A percentile compares a stretch with the other conserved stretches of the same genome.
These are phyloP conservation scores for Chrysanthemum lavandulifolium DNA, from an alignment of 129 eudicot species.

Conservation along the genomic window DNA sequence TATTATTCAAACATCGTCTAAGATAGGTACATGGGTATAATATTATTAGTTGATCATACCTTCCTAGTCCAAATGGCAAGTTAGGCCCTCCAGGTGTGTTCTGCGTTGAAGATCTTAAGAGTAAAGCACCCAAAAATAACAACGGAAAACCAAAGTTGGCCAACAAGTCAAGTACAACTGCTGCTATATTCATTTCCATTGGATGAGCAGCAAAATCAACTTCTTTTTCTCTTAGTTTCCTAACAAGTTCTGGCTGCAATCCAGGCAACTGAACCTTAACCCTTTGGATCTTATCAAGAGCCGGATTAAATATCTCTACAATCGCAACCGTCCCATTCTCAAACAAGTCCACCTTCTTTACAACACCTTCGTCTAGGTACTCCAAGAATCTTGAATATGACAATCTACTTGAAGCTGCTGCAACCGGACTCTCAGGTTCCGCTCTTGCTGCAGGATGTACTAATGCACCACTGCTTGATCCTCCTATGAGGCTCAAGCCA, in stretches of 20 bases:
- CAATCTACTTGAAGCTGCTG: constrained; percentile 53
- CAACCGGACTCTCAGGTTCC: constrained; percentile 49
- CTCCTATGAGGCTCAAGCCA: constrained; percentile 46
- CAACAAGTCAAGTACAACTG: constrained; percentile 50
- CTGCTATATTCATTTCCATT: constrained; percentile 33
- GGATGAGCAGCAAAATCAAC: constrained; percentile 85
- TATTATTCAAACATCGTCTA: no score
- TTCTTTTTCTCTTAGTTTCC: constrained; percentile 58
- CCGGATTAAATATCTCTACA: constrained; percentile 60
- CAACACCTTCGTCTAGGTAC: constrained; percentile 64
- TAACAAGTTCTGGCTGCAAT: constrained; percentile 49
- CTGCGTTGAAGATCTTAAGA: constrained; percentile 46
- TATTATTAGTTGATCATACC: constrained; percentile 38
- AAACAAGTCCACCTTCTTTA: constrained; percentile 69
- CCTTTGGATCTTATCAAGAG: constrained; percentile 55
- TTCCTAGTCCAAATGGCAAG: constrained; percentile 78
- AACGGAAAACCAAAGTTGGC: constrained; percentile 75
- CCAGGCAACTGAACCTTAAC: constrained; percentile 82
- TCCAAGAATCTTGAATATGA: constrained; percentile 82
- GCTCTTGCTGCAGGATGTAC: constrained; percentile 49
- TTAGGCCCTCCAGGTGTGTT: constrained; percentile 70
- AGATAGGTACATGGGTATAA: not conserved
- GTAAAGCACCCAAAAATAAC: constrained; percentile 51
- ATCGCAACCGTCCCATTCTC: constrained; percentile 64
- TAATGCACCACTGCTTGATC: constrained; percentile 28